These are phyloP conservation scores for Botryotinia calthae DNA, from an alignment of 2,329 filamentous ascomycete species.

Conservation along the genomic window DNA sequence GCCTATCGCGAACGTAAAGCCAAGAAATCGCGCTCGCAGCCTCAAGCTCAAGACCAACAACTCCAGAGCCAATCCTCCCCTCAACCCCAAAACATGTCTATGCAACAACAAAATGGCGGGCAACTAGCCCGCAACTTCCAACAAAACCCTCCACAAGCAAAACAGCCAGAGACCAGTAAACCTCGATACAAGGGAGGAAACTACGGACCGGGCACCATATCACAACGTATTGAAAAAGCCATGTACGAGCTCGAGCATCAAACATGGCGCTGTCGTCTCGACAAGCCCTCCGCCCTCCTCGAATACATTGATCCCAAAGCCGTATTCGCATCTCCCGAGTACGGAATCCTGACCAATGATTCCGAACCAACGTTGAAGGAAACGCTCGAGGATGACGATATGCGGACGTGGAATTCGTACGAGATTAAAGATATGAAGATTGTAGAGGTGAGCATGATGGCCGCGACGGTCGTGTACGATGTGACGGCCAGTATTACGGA, in stretches of 20 bases:
- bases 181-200: slow-evolving; percentile 19
- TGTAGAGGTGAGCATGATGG: slow-evolving; percentile 20
- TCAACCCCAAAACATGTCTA: slow-evolving; percentile 5
- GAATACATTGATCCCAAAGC: slow-evolving; percentile 21
- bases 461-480: slow-evolving; percentile 10
- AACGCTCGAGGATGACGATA: slow-evolving; percentile 19
- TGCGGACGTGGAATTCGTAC: slow-evolving; percentile 16
- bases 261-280: slow-evolving; percentile 20
- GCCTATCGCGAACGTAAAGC: slow-evolving; percentile 19
- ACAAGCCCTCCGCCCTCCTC: slow-evolving; percentile 15
- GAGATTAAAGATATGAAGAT: slow-evolving; percentile 20
- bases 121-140: slow-evolving; percentile 14
- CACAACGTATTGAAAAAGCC: slow-evolving; percentile 16
- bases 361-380: slow-evolving; percentile 15
- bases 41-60: slow-evolving; percentile 15
- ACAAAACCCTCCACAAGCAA: slow-evolving; percentile 8
- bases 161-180: slow-evolving; percentile 14
- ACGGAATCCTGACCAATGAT: slow-evolving; percentile 17
- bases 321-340: slow-evolving; percentile 19
- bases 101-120: slow-evolving; percentile 12
- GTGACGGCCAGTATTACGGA: slow-evolving; percentile 12
- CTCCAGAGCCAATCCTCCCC: neutral
- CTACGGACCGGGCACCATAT: slow-evolving; percentile 19
- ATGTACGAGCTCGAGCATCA: slow-evolving; percentile 18
- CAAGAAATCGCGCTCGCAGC: slow-evolving; percentile 13